Evolutionary conservation across 305 asterid genomes (phyloP), one percentile per base, ranked within the genome.

Genomic region (Nicotiana rustica): DNA sequence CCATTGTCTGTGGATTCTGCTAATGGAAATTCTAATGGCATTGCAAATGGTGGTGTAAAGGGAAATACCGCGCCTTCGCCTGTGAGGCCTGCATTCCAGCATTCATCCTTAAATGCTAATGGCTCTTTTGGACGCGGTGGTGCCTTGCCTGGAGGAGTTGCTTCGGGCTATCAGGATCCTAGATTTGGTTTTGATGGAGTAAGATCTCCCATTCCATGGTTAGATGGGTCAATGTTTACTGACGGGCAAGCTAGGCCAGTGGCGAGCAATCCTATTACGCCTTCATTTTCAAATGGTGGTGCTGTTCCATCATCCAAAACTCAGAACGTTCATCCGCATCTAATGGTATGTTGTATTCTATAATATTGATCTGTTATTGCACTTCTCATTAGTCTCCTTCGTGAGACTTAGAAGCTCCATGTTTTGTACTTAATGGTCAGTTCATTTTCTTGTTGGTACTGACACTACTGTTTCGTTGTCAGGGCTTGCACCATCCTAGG

Each of bases 121-220:
- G 90, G 86, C 55, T 85, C 89, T 29, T 88, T 88, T 77, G 92
- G 93, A 49, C 84, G 85, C 69, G 91, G 91, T 80, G 84, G 87
- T 78, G 67, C 85, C 55, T 79, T 90, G 61, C 91, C 90, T 2
- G 91, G 91, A 81, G 80, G 88, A 38, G 89, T 90, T 69, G 78
- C 87, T 36, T 88, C 91, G 61, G 88, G 89, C 70, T 90, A 89
- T 88, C 91, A 89, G 80, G 93, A 92, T 66, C 90, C 86, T 19
- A 87, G 96, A 84, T 88, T 66, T 86, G 87, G 82, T 65, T 89
- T 83, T 85, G 95, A 92, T 81, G 94, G 95, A 68, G 65, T 85
- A 21, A 89, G 71, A 41, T 90, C 94, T 14, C 93, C 93, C 21
- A 35, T 91, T 49, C 87, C 91, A 12, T 92, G 93, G 95, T 35